A percentile compares a stretch with the other conserved stretches of the same genome.
Evolutionary conservation across 1,139 yeast genomes (phyloP).

Genomic region (Blastobotrys aristatus): DNA sequence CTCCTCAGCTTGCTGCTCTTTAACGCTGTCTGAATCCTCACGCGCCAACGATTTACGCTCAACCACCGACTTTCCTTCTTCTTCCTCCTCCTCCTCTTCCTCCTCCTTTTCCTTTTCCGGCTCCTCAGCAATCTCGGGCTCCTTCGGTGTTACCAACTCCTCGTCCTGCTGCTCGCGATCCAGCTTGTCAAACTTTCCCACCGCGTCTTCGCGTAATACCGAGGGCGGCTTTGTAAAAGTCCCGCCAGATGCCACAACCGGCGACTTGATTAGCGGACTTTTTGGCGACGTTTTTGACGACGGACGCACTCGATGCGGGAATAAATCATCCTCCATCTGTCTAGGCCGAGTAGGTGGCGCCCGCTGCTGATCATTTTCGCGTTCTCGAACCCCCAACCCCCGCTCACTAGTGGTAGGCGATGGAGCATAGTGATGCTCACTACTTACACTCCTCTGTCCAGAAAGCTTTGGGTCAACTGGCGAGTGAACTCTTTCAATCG

Average conservation of each 20-base stretch:
- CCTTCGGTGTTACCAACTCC: neutral
- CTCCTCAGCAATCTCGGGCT: neutral
- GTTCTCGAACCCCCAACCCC: constrained; percentile 7
- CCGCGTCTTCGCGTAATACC: neutral
- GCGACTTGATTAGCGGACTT: constrained; percentile 5
- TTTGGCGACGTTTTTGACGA: neutral
- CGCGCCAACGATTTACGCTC: too few relatives aligned
- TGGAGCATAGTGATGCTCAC: constrained; percentile 7
- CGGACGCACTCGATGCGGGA: constrained; percentile 15
- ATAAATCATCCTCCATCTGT: constrained; percentile 14
- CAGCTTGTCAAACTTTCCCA: neutral
- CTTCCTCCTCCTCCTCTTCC: neutral
- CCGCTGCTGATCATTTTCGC: constrained; percentile 17
- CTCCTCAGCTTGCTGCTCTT: neutral
- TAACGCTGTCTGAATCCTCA: neutral
- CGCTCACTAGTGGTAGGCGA: neutral
- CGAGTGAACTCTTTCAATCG: constrained; percentile 8
- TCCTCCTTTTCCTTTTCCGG: neutral
- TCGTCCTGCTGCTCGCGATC: neutral
- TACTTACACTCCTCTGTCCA: constrained; percentile 11
- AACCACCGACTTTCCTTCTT: too few relatives aligned
- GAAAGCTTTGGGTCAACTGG: constrained; percentile 2
- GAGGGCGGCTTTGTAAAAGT: neutral
- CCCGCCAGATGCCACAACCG: neutral
- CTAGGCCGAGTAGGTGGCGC: constrained; percentile 14